Base-by-base conservation (phyloP, 1,284 basidiomycete genomes). In the Phlebopus sp. region DNA sequence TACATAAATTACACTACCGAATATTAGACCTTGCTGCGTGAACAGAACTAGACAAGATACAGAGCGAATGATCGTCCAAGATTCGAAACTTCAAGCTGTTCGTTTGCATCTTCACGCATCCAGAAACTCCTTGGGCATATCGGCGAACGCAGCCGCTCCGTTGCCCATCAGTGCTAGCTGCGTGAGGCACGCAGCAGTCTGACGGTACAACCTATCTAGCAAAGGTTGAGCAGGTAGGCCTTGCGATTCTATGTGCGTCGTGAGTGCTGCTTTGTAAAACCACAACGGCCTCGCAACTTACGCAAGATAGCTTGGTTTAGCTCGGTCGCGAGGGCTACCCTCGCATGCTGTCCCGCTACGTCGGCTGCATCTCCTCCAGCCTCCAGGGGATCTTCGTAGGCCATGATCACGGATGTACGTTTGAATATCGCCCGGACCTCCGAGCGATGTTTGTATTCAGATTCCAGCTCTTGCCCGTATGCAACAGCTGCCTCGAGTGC, bases 231-330 rank as follows among this genome's bases (percentile, higher is more conserved):
- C 72, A 2, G 87, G 87, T 19, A 78, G 77, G 13, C 85, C 86
- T 70, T 88, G 85, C 0, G 88, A 91, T 66, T 81, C 89, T 92
- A 55, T 23, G 46, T n/a, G 35, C 36, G 42, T 23, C 39, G n/a
- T 52, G 14, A 59, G 47, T 23, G 49, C 34, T 42, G 42, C 3
- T 46, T 35, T 40, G 35, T 42, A 23, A 23, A 18, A 50, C 31
- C 15, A 10, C 13, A 45, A 37, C 25, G 44, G 48, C 39, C 46
- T 40, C 21, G n/a, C 21, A 38, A 69, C 86, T 51, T 56, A 91
- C 89, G 85, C 44, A 92, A 69, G 50, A 92, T 90, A 18, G 83
- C 87, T 63, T 82, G 76, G 55, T 92, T 92, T 35, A 92, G 68
- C 67, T 90, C 87, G 48, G 80, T 82, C 18, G 88, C 88, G 41